phyloP scores from a whole-genome alignment of 805 yeast species.

The Candida quercuum region DNA sequence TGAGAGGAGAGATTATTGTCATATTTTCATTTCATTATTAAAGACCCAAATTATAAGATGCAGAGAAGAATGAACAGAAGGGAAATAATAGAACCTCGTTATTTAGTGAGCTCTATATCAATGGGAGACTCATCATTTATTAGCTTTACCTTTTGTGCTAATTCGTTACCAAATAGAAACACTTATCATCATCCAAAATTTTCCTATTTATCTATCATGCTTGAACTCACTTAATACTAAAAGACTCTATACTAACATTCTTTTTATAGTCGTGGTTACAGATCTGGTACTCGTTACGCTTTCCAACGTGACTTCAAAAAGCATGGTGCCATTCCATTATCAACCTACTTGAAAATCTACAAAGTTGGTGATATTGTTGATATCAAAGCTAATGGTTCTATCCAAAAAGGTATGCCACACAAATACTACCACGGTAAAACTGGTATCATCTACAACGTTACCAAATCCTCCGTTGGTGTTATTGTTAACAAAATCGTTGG shows the following conservation, averaged over 20 bases:
- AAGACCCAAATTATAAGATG: too few species aligned
- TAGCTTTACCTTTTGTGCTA: too few species aligned
- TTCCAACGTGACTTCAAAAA: slow-evolving; percentile 98
- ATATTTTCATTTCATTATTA: too few species aligned
- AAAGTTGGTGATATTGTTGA: slow-evolving; percentile 99
- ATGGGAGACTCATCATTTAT: too few species aligned
- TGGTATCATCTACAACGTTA: slow-evolving; percentile 97
- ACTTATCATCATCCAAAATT: too few species aligned
- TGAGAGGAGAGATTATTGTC: too few species aligned
- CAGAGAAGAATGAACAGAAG: background rate
- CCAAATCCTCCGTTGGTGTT: slow-evolving; percentile 98
- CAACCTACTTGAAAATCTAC: slow-evolving; percentile 96
- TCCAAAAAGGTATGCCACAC: slow-evolving; percentile 99
- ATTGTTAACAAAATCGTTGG: slow-evolving; percentile 98
- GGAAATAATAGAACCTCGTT: too few species aligned
- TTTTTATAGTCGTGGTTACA: slow-evolving; percentile 82
- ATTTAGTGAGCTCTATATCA: too few species aligned
- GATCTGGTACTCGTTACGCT: slow-evolving; percentile 99
- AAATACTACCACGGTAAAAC: slow-evolving; percentile 99
- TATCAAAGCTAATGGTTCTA: slow-evolving; percentile 98
- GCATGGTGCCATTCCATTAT: slow-evolving; percentile 91
- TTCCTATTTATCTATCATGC: too few species aligned
- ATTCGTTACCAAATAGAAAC: too few species aligned
- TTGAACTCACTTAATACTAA: background rate
- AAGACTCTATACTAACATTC: slow-evolving; percentile 9